A percentile compares a stretch with the other conserved stretches of the same genome.
phyloP scores from a whole-genome alignment of 2,329 filamentous ascomycete species.

The Colletotrichum sp. region DNA sequence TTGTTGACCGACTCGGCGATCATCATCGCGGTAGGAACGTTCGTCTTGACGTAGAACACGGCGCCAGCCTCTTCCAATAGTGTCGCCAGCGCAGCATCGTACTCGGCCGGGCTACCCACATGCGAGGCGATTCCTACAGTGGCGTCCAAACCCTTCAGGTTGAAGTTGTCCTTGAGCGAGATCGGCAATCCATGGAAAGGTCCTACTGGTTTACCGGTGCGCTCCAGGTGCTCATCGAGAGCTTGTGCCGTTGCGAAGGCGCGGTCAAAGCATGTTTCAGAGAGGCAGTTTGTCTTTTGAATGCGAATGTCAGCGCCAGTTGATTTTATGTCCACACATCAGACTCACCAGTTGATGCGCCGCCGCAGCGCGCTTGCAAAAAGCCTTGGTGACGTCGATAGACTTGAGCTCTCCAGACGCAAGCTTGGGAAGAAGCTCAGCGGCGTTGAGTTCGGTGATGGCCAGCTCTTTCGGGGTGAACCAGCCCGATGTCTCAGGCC shows the following conservation, averaged over 20 bases:
- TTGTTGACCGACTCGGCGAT: conserved; percentile 72
- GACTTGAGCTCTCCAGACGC: conserved; percentile 42
- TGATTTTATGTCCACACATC: background rate
- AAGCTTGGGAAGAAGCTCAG: conserved; percentile 37
- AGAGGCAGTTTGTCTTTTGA: conserved; percentile 51
- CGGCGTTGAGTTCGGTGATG: conserved; percentile 38
- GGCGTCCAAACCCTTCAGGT: conserved; percentile 62
- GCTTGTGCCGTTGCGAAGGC: conserved; percentile 52
- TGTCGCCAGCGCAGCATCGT: conserved; percentile 43
- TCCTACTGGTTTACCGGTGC: conserved; percentile 53
- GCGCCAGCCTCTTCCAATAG: conserved; percentile 54
- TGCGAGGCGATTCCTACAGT: conserved; percentile 67
- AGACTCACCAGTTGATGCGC: conserved; percentile 33
- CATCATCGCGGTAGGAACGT: conserved; percentile 70
- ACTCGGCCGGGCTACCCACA: conserved; percentile 58
- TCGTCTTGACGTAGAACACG: conserved; percentile 62
- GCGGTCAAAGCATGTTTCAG: conserved; percentile 59
- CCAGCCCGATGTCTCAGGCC: conserved; percentile 63
- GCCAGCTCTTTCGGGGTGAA: conserved; percentile 51
- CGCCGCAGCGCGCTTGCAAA: conserved; percentile 52
- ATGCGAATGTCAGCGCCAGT: background rate
- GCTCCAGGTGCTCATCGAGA: conserved; percentile 55
- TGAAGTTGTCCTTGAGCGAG: conserved; percentile 75
- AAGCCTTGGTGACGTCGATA: conserved; percentile 55
- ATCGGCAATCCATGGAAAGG: conserved; percentile 71